Percentiles rank a stretch among this genome's conserved stretches.
Evolutionary conservation across 176 grass and related monocot genomes (phyloP).

Genomic region (Avena sativa): DNA sequence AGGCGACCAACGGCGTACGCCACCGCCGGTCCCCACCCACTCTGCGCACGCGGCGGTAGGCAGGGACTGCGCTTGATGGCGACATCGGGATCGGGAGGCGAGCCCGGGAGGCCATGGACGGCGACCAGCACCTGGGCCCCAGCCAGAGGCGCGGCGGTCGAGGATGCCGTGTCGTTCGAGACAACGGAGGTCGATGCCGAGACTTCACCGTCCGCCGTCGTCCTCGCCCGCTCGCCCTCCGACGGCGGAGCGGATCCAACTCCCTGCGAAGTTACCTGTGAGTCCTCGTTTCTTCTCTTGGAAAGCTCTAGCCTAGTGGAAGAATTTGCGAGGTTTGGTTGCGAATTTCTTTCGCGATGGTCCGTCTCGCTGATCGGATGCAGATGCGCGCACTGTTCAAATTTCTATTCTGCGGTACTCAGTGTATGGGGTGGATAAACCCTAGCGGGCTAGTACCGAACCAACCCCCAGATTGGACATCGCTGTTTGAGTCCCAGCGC

Average conservation of each 20-base stretch:
- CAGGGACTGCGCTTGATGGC: slow-evolving; percentile 30
- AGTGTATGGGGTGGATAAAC: slow-evolving; percentile 6
- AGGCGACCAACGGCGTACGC: slow-evolving; percentile 36
- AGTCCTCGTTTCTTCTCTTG: slow-evolving; percentile 32
- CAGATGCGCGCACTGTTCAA: background rate
- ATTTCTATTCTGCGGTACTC: background rate
- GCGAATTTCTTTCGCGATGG: slow-evolving; percentile 17
- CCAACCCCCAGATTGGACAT: slow-evolving; percentile 7
- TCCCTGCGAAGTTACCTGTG: slow-evolving; percentile 73
- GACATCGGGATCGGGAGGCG: slow-evolving; percentile 39
- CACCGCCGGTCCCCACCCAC: background rate
- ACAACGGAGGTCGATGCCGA: slow-evolving; percentile 54
- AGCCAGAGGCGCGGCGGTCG: slow-evolving; percentile 46
- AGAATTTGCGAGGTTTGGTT: slow-evolving; percentile 19
- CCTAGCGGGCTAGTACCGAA: background rate
- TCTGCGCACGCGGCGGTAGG: background rate
- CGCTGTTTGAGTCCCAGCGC: slow-evolving; percentile 25
- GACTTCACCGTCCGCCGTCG: background rate
- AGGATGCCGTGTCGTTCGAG: slow-evolving; percentile 67
- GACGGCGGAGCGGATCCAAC: slow-evolving; percentile 14
- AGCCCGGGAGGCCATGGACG: slow-evolving; percentile 40
- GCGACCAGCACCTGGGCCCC: slow-evolving; percentile 54
- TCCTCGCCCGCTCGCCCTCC: slow-evolving; percentile 9
- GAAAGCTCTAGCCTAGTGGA: background rate
- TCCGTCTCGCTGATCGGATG: slow-evolving; percentile 30